Conservation (phyloP, 2,329 filamentous ascomycete species). For the Penicillium sp. region DNA sequence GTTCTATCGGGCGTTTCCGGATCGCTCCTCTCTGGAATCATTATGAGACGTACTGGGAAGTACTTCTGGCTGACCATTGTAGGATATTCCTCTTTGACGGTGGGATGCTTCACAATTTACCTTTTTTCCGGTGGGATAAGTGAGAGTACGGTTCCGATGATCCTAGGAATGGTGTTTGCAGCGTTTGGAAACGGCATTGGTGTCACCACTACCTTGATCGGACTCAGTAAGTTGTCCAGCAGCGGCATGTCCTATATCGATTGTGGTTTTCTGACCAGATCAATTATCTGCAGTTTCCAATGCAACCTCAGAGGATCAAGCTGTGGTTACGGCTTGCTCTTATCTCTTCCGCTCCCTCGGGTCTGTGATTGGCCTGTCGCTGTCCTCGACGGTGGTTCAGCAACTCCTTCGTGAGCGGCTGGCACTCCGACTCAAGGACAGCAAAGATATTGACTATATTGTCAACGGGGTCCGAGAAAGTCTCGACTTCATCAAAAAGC, state of each 20-base stretch:
- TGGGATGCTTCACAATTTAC: constrained; percentile 61
- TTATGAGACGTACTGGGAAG: constrained; percentile 71
- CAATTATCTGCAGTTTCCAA: constrained; percentile 63
- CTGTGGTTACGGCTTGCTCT: constrained; percentile 76
- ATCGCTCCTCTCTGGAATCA: constrained; percentile 65
- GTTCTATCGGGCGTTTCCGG: constrained; percentile 67
- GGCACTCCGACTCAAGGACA: constrained; percentile 56
- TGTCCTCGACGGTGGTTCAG: constrained; percentile 73
- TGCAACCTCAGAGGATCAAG: constrained; percentile 67
- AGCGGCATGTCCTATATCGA: too few relatives aligned
- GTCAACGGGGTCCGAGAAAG: constrained; percentile 71
- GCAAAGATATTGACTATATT: constrained; percentile 66
- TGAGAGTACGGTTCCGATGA: constrained; percentile 57
- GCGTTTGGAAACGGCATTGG: constrained; percentile 62
- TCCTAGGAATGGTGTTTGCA: constrained; percentile 60
- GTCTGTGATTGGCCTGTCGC: constrained; percentile 67
- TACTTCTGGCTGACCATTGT: constrained; percentile 71
- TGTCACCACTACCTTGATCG: constrained; percentile 73
- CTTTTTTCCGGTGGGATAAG: constrained; percentile 60
- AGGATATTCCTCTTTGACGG: constrained; percentile 58
- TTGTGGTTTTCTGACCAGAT: constrained; percentile 10
- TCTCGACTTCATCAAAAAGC: constrained; percentile 67
- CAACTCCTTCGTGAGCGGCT: constrained; percentile 66
- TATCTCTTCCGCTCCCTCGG: constrained; percentile 80
- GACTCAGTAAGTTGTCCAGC: constrained; percentile 55